These are phyloP conservation scores for Hypomyces rosellus DNA, from an alignment of 2,329 filamentous ascomycete species.

Conservation along the genomic window DNA sequence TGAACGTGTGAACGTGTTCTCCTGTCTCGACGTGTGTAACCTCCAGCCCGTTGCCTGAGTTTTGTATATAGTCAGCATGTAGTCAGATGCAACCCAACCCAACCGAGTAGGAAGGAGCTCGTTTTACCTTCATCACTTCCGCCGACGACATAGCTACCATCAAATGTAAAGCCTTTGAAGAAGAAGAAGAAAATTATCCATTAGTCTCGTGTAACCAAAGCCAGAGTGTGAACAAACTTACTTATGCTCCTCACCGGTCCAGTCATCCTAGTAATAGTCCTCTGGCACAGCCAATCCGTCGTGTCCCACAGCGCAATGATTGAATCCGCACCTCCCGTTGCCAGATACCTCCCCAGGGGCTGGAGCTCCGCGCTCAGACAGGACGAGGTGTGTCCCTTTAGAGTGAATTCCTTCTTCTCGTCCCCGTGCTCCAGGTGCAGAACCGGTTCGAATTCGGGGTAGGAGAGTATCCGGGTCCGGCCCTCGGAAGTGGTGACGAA, in stretches of 20 bases:
- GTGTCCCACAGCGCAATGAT: conserved; percentile 75
- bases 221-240: too few species aligned
- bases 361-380: conserved; percentile 64
- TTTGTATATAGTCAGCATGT: not conserved
- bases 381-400: conserved; percentile 68
- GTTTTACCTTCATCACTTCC: conserved; percentile 63
- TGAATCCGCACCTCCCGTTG: conserved; percentile 69
- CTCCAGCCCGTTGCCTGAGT: conserved; percentile 53
- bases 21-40: conserved; percentile 69
- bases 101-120: not conserved
- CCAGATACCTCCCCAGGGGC: conserved; percentile 64
- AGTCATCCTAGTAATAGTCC: conserved; percentile 62
- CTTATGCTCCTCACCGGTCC: conserved; percentile 65
- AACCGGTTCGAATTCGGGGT: conserved; percentile 55
- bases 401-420: conserved; percentile 47
- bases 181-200: not conserved
- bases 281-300: conserved; percentile 67
- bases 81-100: not conserved
- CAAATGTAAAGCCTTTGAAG: conserved; percentile 62
- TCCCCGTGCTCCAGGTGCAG: conserved; percentile 42
- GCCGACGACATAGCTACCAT: conserved; percentile 67
- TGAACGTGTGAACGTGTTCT: conserved; percentile 65
- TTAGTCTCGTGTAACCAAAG: not conserved
- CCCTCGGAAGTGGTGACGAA: conserved; percentile 68
- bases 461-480: conserved; percentile 62